Evolutionary conservation across 495 filamentous ascomycete genomes (phyloP).

Genomic region (Penicillium desertorum): DNA sequence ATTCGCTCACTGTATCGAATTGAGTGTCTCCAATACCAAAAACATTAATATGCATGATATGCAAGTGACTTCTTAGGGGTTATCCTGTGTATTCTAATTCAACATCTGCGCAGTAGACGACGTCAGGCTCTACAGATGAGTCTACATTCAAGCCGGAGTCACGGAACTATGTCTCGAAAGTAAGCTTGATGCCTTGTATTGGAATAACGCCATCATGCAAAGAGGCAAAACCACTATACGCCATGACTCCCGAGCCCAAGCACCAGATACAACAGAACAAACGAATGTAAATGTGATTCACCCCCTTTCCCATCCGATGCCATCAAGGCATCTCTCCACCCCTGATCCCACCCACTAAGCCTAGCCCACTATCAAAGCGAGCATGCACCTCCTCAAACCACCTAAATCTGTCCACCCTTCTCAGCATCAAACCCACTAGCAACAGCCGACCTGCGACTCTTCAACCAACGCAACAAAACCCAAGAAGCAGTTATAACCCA

Average conservation of each 20-base stretch:
- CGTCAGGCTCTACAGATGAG: background rate
- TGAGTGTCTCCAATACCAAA: background rate
- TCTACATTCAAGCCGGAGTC: background rate
- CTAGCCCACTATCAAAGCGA: constrained; percentile 4
- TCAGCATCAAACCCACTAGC: constrained; percentile 19
- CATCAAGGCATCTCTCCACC: constrained; percentile 2
- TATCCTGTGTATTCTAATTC: background rate
- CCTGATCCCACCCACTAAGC: background rate
- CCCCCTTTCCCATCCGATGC: background rate
- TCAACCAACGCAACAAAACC: constrained; percentile 42
- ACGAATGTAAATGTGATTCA: background rate
- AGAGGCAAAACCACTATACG: background rate
- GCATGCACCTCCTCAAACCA: background rate
- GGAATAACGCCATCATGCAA: background rate
- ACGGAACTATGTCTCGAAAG: background rate
- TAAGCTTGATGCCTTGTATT: background rate
- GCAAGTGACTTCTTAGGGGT: background rate
- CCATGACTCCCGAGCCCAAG: background rate
- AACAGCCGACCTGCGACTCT: constrained; percentile 18
- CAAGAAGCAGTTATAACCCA: constrained; percentile 62
- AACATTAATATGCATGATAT: background rate
- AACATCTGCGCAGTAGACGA: background rate
- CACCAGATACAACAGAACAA: background rate
- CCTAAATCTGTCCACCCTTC: constrained; percentile 16
- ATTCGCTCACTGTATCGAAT: background rate